Evolutionary conservation across 495 filamentous ascomycete genomes (phyloP), one percentile per base, ranked within the genome.

Genomic region (Xylaria venustula): DNA sequence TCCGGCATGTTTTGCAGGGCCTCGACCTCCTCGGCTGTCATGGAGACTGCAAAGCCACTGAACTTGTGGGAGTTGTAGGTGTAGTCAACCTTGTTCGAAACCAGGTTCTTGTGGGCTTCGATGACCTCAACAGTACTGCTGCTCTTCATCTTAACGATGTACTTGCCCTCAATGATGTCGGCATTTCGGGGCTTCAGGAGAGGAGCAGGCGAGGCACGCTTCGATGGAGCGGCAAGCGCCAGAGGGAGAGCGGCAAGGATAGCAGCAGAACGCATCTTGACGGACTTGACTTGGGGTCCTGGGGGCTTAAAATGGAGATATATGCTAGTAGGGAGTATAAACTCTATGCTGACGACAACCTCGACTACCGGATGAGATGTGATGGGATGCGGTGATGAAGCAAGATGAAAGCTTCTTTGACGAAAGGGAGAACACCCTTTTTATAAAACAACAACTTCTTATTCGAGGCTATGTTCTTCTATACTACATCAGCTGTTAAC

Each of bases 71-170:
- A 60, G 64, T 67, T 70, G 72, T 77, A 80, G 46, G 77, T 70
- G 50, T 74, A 68, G 62, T 79, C 70, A 61, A 73, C 68, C 54
- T 75, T 71, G 64, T 41, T 58, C 28, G 71, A 56, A 51, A 67
- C 58, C 42, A 78, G 48, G 62, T 51, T 58, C 26, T 75, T 67
- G 55, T 71, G 70, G 37, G 63, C 64, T 28, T 75, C 67, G 14
- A 79, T 49, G 37, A 75, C 48, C 23, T 67, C 63, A 15, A 63
- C 66, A 12, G 62, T 46, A 17, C 70, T 51, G 9, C 69, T 54
- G 22, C 64, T 71, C 44, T 75, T 75, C 40, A 76, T 74, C 64
- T 72, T 73, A 17, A 81, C 74, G 17, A 81, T 80, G 65, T 77
- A 81, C 22, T 71, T 74, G 53, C 73, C 68, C 15, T 72, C 64